Evolutionary conservation across 2,329 filamentous ascomycete species (phyloP), one percentile per base, ranked within the genome.

Genomic region (Neofusicoccum umdonicola): DNA sequence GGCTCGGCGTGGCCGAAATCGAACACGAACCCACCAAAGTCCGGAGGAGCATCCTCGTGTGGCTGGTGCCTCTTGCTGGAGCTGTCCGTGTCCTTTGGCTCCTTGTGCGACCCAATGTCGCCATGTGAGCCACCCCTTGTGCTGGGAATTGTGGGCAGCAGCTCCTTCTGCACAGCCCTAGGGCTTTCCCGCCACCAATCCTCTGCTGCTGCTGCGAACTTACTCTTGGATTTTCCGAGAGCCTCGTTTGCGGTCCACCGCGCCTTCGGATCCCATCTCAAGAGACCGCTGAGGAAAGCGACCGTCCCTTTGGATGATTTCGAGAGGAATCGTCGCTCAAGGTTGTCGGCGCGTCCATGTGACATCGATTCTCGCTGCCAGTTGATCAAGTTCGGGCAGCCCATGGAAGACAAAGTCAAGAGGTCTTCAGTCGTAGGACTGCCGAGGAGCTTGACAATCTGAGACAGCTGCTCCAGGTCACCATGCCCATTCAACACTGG

Each of bases 111-210:
- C 37, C 52, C 35, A 12, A 56, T 51, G 50, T 65, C 62, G 31
- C 22, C 63, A 13, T 50, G 56, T n/a, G 51, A 64, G 35, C 51
- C 64, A 63, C 75, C 75, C 27, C 73, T 67, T 12, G 71, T 68
- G 63, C 75, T 73, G 3, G 73, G 73, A 48, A 76, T 76, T 1
- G 74, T 76, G 22, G 75, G 75, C 27, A 77, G 68, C 62, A 63
- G 41, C 72, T 60, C 70, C 34, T 68, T 69, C 13, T 71, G 71
- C 42, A 72, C 71, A 6, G 73, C 71, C 31, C 71, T 68, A 4
- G 75, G 75, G 4, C 35, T 64, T 51, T 69, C 65, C 47, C 47
- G 60, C 67, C 64, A 72, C 71, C 71, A 72, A 17, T 57, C 45
- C 51, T 67, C 65, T 35, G 69, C 68, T n/a, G 63, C 63, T 17